Base-by-base conservation (phyloP, 176 grass and related monocot genomes). In the Eragrostis curvula region DNA sequence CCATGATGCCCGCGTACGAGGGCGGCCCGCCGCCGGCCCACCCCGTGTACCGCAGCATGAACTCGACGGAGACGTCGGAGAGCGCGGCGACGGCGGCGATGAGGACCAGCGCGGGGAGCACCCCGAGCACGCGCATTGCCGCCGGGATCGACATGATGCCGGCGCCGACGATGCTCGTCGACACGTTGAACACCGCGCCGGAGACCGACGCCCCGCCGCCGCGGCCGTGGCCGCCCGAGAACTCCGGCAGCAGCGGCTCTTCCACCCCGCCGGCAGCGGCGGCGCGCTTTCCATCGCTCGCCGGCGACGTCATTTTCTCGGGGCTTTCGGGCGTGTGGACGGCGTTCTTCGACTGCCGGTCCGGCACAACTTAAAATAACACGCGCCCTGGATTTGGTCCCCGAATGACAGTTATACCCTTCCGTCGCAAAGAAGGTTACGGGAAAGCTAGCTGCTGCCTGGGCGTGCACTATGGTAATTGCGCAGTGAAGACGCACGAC, bases 121-220 rank as follows among this genome's bases (percentile, higher is more conserved):
- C 92, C 0, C 96, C 96, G 66, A 98, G 92, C 8, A 98, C 82
- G 8, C 87, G 88, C 96, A 95, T 92, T 39, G 92, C 96, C 5
- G 96, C 92, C 9, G 96, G 92, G 66, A 98, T 91, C 40, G 96
- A 98, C 96, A 98, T 98, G 82, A 98, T 98, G 46, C 96, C 96
- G 15, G 92, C 96, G 65, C 96, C 96, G 12, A 98, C 83, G 82
- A 91, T 95, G 96, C 78, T 93, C 51, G 92, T 95, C 47, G 92
- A 93, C 27, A 98, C 81, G 86, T 98, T 98, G 85, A 93, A 98
- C 86, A 98, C 92, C 77, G 88, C 96, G 66, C 92, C 62, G 48
- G 85, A 79, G 24, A 91, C 82, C 21, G 90, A 91, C 40, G 81
- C 90, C 25, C 77, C 79, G 9, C 55, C 61, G 48, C 46, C n/a